A percentile compares a stretch with the other conserved stretches of the same genome.
Conservation (phyloP, 495 filamentous ascomycete species). For the Parachaetomium inaequale region DNA sequence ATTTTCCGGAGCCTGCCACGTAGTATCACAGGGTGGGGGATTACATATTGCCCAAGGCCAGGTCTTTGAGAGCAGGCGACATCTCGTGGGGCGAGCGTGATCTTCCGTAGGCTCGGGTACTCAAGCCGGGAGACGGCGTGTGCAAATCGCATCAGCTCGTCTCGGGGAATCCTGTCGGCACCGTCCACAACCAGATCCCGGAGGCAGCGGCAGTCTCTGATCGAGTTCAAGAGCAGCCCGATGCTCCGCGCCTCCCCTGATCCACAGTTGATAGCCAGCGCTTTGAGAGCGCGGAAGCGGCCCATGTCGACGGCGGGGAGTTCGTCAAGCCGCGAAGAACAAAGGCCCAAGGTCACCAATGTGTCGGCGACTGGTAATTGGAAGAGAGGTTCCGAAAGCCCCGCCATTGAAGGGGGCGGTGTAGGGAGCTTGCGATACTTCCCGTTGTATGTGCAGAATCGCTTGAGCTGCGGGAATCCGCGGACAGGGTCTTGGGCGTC, state of each 20-base stretch:
- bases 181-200: not conserved
- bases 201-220: not conserved
- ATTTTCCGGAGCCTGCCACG: not conserved
- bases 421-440: not conserved
- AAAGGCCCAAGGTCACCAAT: not conserved
- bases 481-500: not conserved
- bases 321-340: not conserved
- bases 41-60: no score
- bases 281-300: not conserved
- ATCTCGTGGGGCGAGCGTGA: not conserved
- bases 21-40: not conserved
- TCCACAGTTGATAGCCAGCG: not conserved
- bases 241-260: not conserved
- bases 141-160: not conserved
- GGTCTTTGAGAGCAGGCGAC: not conserved
- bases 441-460: no score
- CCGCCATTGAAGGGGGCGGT: not conserved
- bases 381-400: not conserved
- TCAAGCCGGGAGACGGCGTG: not conserved
- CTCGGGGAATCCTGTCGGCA: not conserved
- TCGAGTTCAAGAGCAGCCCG: not conserved
- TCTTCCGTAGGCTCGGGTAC: not conserved
- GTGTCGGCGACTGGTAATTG: not conserved
- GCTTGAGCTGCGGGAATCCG: not conserved
- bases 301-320: not conserved